Evolutionary conservation across 2,329 filamentous ascomycete genomes (phyloP), one percentile per base, ranked within the genome.

Genomic region (Acrocalymma vagum): DNA sequence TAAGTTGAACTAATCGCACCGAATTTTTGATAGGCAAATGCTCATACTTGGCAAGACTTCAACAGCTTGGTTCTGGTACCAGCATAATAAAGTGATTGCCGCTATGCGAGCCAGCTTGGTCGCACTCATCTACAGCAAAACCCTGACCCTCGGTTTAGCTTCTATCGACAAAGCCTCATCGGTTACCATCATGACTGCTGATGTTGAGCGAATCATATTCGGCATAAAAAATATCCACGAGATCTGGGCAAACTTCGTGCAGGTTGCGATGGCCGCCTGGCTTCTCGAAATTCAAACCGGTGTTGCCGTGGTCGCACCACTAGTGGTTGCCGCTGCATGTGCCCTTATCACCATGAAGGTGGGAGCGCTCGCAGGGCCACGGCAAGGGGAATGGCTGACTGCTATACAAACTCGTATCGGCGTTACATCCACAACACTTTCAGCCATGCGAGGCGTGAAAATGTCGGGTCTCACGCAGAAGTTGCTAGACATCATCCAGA

Each of bases 401-500:
- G 45, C 31, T 3, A 58, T 65, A 10, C 55, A 67, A 24, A 51
- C 40, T 17, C 43, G 63, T 10, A 52, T 65, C 10, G 48, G 53
- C 14, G 37, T 55, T 9, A 67, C 63, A 2, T 42, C 62, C 4
- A 54, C 45, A 8, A 53, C 62, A 14, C 60, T 74, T 13, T 54
- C 58, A 1, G 59, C 58, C 24, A 70, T 75, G 59, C 74, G 72
- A 40, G 48, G 58, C 24, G 50, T 75, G 13, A 72, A 71, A 38
- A 69, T 74, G 29, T 63, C 65, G 1, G 72, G 71, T 5, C 52
- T 75, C 8, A 41, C 65, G 3, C 49, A 34, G 7, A 46, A 60
- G 3, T 43, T 73, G 2, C 55, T 55, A 11, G 41, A 49, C 2
- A 40, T 63, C 2, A 54, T 75, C 2, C 67, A 73, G 34, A 40